Base-by-base conservation (phyloP, 306 rosid species). In the Carpinus fangiana region DNA sequence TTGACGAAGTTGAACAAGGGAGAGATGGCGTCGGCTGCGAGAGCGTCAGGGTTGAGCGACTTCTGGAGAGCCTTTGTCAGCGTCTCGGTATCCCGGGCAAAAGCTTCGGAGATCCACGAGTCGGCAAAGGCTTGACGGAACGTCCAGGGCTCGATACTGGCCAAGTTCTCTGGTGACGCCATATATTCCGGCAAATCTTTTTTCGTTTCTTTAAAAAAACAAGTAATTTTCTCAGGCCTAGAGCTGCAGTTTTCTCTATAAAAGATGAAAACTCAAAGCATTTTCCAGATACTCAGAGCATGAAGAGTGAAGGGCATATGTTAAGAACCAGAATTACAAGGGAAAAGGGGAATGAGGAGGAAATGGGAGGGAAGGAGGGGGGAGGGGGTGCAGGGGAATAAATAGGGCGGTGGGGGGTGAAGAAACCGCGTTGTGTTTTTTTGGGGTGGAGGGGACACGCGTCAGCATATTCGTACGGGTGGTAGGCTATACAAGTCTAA, bases 381-480 rank as follows among this genome's bases (percentile, higher is more conserved):
- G 2, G 2, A 1, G 51, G 4, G 17, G 73, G 2, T 26, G 16
- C 14, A 8, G 59, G 48, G 36, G 12, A n/a, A 59, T 92, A 90
- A 82, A 92, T 87, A 89, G 86, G 88, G 78, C 89, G 88, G 89
- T 78, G 80, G 78, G 83, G 34, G 54, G 20, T 76, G 31, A 21
- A 57, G 96, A 93, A 93, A 91, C 71, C 98, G 97, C 97, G 98
- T 93, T 74, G 85, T 84, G 78, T 38, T 18, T 4, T 12, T 2
- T 1, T 12, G 1, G 78, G 83, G 81, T 18, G 61, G 41, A 59
- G 61, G 60, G 60, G 79, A 89, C 98, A 91, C 98, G 97, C 92
- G 96, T 91, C 90, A 77, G 1, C 2, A 16, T 76, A 2, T 83
- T 85, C 84, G 89, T 87, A 89, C 89, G 43, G 71, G 38, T 0